phyloP scores from a whole-genome alignment of 495 filamentous ascomycete genomes.

The Podospora appendiculata region DNA sequence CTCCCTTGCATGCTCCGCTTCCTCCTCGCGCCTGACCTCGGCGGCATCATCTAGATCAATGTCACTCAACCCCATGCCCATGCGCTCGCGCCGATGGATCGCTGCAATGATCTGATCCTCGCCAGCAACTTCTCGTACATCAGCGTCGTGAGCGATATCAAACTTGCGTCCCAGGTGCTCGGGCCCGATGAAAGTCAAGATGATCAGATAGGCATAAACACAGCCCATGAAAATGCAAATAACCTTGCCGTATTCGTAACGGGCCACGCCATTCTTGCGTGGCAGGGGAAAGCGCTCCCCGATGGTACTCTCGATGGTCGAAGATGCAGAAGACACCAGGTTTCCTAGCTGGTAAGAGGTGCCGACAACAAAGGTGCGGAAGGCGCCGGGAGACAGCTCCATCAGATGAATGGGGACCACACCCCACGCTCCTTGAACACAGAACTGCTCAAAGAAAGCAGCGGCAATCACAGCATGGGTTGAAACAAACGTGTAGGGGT shows the following conservation, averaged over 20 bases:
- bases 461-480: constrained; percentile 58
- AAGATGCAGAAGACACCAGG: constrained; percentile 68
- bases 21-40: not conserved
- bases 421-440: constrained; percentile 81
- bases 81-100: not conserved
- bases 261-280: constrained; percentile 29
- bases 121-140: constrained; percentile 50
- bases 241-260: constrained; percentile 82
- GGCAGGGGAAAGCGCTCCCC: constrained; percentile 74
- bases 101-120: constrained; percentile 21
- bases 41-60: constrained; percentile 1
- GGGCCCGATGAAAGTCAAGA: constrained; percentile 69
- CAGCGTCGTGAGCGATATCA: constrained; percentile 58
- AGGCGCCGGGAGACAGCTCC: constrained; percentile 74
- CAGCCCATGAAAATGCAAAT: constrained; percentile 92
- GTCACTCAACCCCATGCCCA: not conserved
- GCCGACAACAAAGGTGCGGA: constrained; percentile 79
- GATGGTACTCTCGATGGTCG: constrained; percentile 77
- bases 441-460: constrained; percentile 90
- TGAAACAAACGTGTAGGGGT: constrained; percentile 70
- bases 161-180: constrained; percentile 61
- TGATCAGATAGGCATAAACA: constrained; percentile 75
- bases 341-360: constrained; percentile 83
- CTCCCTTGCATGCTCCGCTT: not conserved
- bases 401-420: constrained; percentile 81